Evolutionary conservation across 2,329 filamentous ascomycete species (phyloP), one percentile per base, ranked within the genome.

Genomic region (Colletotrichum simmondsii): DNA sequence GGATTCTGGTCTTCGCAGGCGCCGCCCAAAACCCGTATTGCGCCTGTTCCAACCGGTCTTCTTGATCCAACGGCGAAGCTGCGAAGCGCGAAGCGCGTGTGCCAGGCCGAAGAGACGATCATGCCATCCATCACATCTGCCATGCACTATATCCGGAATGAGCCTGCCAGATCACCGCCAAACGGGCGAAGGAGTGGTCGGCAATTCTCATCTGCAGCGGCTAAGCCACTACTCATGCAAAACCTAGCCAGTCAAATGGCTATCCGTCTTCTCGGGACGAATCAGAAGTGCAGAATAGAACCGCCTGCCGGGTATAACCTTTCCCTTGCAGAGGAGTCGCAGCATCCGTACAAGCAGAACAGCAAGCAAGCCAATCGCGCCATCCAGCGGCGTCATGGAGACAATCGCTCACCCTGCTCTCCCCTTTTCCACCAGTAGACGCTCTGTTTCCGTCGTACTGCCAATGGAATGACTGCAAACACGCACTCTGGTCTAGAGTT

Each of bases 141-240:
- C 60, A 61, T 65, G 60, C 66, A 35, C 49, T 42, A 28, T 16
- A 71, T 52, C 54, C 66, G 66, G 66, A 65, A 61, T 64, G 28
- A 65, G 67, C 61, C 61, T 62, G 66, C 71, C 60, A 65, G 71
- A 73, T 73, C 71, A 65, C 65, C 66, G 54, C 65, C 68, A 54
- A 56, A 58, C 35, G 30, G 62, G 57, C 68, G 35, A 67, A 59
- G 66, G 57, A 71, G 46, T 74, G 73, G 66, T 56, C 66, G 71
- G 71, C 42, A 72, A 71, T 65, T 65, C 71, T 68, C 71, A 62
- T 67, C 59, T 58, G 73, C 59, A 74, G 73, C 73, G 73, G 73
- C 71, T 74, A 71, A 75, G 71, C 67, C 73, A 74, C 71, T 59
- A 67, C 62, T 65, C 19, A 30, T 65, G 59, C 54, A 32, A 62